Percentiles rank a stretch among this genome's conserved stretches.
Evolutionary conservation across 768 basidiomycete genomes (phyloP).

Genomic region (Cyathus striatus): DNA sequence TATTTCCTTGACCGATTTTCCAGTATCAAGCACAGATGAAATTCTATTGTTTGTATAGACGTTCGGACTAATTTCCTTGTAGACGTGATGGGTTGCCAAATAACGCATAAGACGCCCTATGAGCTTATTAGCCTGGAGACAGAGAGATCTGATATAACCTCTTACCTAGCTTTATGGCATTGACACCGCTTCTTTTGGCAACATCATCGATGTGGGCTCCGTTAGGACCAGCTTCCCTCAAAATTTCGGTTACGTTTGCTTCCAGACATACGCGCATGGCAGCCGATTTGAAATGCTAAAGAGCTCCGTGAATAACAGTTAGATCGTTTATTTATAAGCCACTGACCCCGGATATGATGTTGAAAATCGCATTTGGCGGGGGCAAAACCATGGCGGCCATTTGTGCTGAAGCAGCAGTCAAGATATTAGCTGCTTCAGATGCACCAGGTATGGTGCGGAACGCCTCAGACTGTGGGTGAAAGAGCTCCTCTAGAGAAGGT

Average conservation of each 20-base stretch:
- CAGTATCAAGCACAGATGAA: slow-evolving; percentile 22
- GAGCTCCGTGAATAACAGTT: background rate
- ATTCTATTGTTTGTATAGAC: slow-evolving; percentile 31
- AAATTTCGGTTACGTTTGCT: slow-evolving; percentile 18
- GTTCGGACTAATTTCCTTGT: slow-evolving; percentile 27
- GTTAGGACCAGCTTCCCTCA: slow-evolving; percentile 26
- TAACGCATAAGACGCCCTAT: slow-evolving; percentile 22
- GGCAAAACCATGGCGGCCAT: slow-evolving; percentile 21
- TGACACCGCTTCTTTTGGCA: slow-evolving; percentile 21
- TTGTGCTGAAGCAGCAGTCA: slow-evolving; percentile 26
- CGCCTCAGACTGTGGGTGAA: slow-evolving; percentile 18
- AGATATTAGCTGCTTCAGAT: slow-evolving; percentile 20
- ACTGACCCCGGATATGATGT: slow-evolving; percentile 17
- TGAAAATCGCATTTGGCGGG: slow-evolving; percentile 16
- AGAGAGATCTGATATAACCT: background rate
- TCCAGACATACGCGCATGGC: slow-evolving; percentile 16
- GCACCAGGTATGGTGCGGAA: slow-evolving; percentile 20
- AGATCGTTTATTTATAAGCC: background rate
- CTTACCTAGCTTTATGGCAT: slow-evolving; percentile 30
- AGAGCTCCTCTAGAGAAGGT: slow-evolving; percentile 20
- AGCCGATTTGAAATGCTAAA: slow-evolving; percentile 16
- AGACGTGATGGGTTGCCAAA: slow-evolving; percentile 28
- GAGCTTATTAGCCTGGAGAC: background rate
- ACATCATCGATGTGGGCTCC: slow-evolving; percentile 34
- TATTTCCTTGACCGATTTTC: slow-evolving; percentile 20